Conservation (phyloP, 805 yeast genomes). For the Hanseniaspora hatyaiensis region DNA sequence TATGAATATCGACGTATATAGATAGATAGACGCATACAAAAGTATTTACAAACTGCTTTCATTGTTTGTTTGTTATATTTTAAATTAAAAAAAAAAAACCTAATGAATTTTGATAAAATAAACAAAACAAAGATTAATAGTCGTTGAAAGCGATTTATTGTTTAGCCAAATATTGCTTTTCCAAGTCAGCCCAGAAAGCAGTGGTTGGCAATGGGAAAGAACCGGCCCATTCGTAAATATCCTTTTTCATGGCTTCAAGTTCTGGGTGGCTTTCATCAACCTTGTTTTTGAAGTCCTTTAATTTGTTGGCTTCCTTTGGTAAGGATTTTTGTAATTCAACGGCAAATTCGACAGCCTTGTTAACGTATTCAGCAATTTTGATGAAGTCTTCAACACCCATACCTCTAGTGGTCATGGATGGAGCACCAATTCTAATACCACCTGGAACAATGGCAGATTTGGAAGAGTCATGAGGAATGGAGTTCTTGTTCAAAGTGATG, state of each 20-base stretch:
- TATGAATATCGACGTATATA: too few relatives aligned
- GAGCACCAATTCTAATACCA: slow-evolving; percentile 95
- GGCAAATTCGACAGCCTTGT: slow-evolving; percentile 66
- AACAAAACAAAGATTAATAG: too few relatives aligned
- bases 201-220: slow-evolving; percentile 51
- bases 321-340: slow-evolving; percentile 60
- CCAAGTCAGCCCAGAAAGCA: slow-evolving; percentile 14
- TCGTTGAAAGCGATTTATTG: not conserved
- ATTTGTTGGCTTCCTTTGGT: slow-evolving; percentile 87
- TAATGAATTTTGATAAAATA: too few relatives aligned
- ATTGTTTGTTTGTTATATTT: too few relatives aligned
- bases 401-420: slow-evolving; percentile 98
- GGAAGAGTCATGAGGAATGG: slow-evolving; percentile 81
- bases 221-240: slow-evolving; percentile 86
- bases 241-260: slow-evolving; percentile 55
- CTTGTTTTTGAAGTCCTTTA: slow-evolving; percentile 87
- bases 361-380: slow-evolving; percentile 69
- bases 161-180: slow-evolving; percentile 15
- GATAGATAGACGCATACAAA: too few relatives aligned
- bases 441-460: slow-evolving; percentile 93
- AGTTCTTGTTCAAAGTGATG: slow-evolving; percentile 93
- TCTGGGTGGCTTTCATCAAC: slow-evolving; percentile 62
- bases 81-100: too few relatives aligned
- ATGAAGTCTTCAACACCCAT: slow-evolving; percentile 76
- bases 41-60: too few relatives aligned